Base-by-base conservation (phyloP, 1,284 basidiomycete genomes). In the Heimioporus punctisporus region DNA sequence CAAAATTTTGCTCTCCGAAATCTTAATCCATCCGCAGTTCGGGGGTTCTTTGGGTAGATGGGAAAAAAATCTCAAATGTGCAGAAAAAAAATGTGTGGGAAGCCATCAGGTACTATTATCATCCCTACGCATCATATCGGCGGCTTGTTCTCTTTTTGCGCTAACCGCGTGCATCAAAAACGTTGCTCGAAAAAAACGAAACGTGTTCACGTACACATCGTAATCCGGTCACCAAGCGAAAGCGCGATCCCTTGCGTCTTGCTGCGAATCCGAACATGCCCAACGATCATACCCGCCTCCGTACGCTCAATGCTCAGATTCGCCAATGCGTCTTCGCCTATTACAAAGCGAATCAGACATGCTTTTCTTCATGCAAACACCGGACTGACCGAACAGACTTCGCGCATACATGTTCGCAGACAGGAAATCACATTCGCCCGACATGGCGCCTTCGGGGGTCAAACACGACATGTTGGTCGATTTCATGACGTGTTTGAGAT, bases 241-340 rank as follows among this genome's bases (percentile, higher is more conserved):
- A 98, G 78, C 6, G 97, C 97, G 60, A 98, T 98, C 46, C 95
- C 95, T 71, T 97, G 94, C 31, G 93, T 96, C 77, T 97, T 97
- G 69, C 91, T 94, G 55, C 95, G 85, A 66, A 97, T 97, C 50
- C 95, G 84, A 24, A 97, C 93, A 73, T 97, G 95, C 0, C 95
- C 95, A 26, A 88, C 88, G 63, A 97, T 90, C 7, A 80, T 82
- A 2, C 94, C 94, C 15, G 76, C 77, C 52, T 95, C 92, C 41
- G 92, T 88, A 66, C 92, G 85, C 70, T 99, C 97, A 59, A 99
- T 90, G 62, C 92, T 95, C 59, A 98, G 74, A 72, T 99, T 99
- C 43, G 97, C 97, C 34, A 99, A 75, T 0, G 97, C 97, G 68
- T 99, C 97, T 74, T 99, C 97, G 54, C 92, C 90, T 93, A 25